A percentile compares a stretch with the other conserved stretches of the same genome.
Conservation (phyloP, 2,329 filamentous ascomycete species). For the Huntiella bhutanensis region DNA sequence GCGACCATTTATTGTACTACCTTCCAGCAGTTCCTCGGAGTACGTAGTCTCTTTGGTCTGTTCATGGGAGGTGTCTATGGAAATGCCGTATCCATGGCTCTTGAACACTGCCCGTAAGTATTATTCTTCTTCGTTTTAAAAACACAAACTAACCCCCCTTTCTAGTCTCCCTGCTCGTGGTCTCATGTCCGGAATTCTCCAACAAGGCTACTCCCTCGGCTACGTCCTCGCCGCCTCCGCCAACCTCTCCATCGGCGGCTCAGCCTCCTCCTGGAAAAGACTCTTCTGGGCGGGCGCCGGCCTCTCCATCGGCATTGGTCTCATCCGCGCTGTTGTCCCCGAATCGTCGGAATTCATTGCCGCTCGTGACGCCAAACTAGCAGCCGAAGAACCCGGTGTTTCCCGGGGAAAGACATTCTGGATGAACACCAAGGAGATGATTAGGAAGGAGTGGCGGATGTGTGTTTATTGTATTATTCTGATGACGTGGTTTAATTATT, state of each 20-base stretch:
- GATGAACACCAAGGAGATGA: constrained; percentile 48
- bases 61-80: constrained; percentile 72
- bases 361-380: constrained; percentile 31
- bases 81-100: constrained; percentile 58
- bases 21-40: constrained; percentile 53
- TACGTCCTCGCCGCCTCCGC: constrained; percentile 62
- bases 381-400: constrained; percentile 19
- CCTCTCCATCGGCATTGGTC: constrained; percentile 47
- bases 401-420: constrained; percentile 63
- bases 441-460: constrained; percentile 55
- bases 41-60: constrained; percentile 56
- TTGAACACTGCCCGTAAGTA: constrained; percentile 56
- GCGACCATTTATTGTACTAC: constrained; percentile 59
- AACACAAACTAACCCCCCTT: constrained; percentile 11
- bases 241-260: constrained; percentile 53
- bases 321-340: constrained; percentile 49
- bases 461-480: constrained; percentile 58
- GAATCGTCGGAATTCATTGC: constrained; percentile 60
- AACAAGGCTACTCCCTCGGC: constrained; percentile 64
- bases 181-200: constrained; percentile 56
- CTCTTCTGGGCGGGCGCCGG: constrained; percentile 57
- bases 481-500: constrained; percentile 61
- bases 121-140: not conserved
- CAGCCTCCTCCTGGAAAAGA: constrained; percentile 48
- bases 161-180: constrained; percentile 43